These are phyloP conservation scores for Ustilago sp. DNA, from an alignment of 1,284 basidiomycete species.

Conservation along the genomic window DNA sequence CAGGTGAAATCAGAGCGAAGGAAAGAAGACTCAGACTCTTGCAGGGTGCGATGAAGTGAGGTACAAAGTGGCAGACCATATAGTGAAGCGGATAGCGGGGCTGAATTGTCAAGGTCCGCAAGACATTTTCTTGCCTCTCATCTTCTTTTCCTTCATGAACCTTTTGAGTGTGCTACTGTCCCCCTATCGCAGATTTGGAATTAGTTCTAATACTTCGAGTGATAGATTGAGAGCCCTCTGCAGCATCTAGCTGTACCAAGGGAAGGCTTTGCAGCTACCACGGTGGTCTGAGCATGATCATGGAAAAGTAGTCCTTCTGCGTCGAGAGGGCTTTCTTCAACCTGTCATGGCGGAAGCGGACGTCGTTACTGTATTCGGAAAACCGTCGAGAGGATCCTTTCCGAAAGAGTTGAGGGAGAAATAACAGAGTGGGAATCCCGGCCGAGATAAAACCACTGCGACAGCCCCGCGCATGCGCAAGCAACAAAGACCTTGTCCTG, in stretches of 20 bases:
- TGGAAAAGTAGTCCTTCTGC: not conserved
- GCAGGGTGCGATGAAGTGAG: not conserved
- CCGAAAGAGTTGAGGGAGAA: too few relatives aligned
- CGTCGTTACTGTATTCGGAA: not conserved
- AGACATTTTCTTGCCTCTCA: conserved; percentile 14
- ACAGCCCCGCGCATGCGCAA: too few relatives aligned
- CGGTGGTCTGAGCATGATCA: not conserved
- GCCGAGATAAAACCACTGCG: too few relatives aligned
- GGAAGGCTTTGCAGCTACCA: not conserved
- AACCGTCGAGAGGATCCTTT: not conserved
- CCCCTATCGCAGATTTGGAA: not conserved
- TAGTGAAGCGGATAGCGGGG: conserved; percentile 21
- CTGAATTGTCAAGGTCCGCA: conserved; percentile 18
- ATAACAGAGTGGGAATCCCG: too few relatives aligned
- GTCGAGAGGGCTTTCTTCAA: not conserved
- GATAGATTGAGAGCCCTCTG: not conserved
- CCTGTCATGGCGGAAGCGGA: not conserved
- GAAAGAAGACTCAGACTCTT: not conserved
- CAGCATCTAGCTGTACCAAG: not conserved
- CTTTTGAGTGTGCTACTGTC: too few relatives aligned
- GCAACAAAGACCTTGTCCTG: too few relatives aligned
- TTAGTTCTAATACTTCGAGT: not conserved
- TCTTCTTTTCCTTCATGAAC: too few relatives aligned
- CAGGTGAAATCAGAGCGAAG: not conserved
- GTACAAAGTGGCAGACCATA: not conserved